Base-by-base conservation (phyloP, 345 rosid genomes). In the Dimocarpus longan region DNA sequence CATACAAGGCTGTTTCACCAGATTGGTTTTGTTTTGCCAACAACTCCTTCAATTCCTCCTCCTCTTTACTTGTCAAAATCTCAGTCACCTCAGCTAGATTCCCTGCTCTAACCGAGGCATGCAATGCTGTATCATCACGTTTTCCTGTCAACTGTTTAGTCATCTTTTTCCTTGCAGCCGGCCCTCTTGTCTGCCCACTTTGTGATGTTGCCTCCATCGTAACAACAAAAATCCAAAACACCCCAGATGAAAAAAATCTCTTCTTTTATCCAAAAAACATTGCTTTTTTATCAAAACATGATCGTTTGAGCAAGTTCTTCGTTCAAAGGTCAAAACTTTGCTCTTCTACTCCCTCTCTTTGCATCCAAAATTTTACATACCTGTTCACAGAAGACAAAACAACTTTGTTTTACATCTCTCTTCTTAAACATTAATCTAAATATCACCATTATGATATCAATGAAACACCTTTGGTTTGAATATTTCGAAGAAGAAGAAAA, bases 1-100 rank as follows among this genome's bases (percentile, higher is more conserved):
- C 97, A 69, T 96, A 96, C n/a, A 96, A 92, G 57, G 92, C 97
- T 8, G 99, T 93, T 73, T 96, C 99, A 1, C 98, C 98, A 4
- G 99, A 85, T 66, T 89, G 95, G 82, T 96, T 96, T 83, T 93
- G 97, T 85, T 90, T 94, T 68, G 80, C 87, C 73, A 94, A 75
- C 77, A 92, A 64, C 68, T 81, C 85, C 67, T 83, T 85, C 77
- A 90, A 79, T 43, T 90, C 89, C n/a, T 75, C 79, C 74, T 86
- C 93, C 48, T 50, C 85, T 1, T 84, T 84, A 9, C 54, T 48
- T 0, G 88, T 78, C 3, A 96, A 81, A 70, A 91, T 90, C 62
- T 93, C 91, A 56, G 62, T 80, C 32, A 90, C 87, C 44, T 73
- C 82, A 5, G 66, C 87, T 37, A 90, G 81, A 82, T 92, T 83